Evolutionary conservation across 306 rosid genomes (phyloP).

Genomic region (Quercus gilva): DNA sequence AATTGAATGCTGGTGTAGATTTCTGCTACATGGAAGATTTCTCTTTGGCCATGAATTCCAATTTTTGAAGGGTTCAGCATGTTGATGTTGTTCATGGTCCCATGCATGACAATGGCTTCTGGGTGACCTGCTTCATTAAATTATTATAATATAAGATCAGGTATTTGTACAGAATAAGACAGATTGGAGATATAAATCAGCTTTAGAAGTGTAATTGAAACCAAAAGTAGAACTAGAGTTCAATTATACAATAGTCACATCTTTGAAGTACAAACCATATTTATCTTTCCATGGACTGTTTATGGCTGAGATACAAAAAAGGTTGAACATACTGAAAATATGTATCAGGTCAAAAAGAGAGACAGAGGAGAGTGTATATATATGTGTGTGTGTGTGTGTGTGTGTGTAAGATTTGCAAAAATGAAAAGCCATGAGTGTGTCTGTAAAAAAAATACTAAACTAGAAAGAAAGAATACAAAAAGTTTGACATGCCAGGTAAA

Average conservation of each 20-base stretch:
- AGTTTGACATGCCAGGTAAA: neutral
- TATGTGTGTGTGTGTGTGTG: no score
- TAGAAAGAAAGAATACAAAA: neutral
- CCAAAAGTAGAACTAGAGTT: neutral
- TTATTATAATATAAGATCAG: constrained; percentile 24
- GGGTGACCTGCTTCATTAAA: constrained; percentile 34
- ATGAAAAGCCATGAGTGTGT: no score
- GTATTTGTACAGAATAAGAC: constrained; percentile 39
- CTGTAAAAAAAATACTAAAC: no score
- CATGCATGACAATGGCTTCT: constrained; percentile 33
- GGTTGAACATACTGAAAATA: neutral
- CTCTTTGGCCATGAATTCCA: constrained; percentile 30
- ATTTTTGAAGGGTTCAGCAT: constrained; percentile 34
- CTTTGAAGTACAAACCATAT: neutral
- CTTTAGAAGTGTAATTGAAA: neutral
- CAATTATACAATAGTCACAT: constrained; percentile 19
- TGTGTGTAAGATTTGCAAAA: no score
- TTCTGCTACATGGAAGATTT: constrained; percentile 22
- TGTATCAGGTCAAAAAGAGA: neutral
- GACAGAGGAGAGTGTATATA: neutral
- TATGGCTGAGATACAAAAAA: neutral
- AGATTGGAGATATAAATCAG: constrained; percentile 28
- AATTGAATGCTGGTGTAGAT: constrained; percentile 31
- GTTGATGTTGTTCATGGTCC: constrained; percentile 18
- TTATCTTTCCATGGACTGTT: neutral